Evolutionary conservation across 768 basidiomycete genomes (phyloP).

Genomic region (Cystofilobasidium ferigula): DNA sequence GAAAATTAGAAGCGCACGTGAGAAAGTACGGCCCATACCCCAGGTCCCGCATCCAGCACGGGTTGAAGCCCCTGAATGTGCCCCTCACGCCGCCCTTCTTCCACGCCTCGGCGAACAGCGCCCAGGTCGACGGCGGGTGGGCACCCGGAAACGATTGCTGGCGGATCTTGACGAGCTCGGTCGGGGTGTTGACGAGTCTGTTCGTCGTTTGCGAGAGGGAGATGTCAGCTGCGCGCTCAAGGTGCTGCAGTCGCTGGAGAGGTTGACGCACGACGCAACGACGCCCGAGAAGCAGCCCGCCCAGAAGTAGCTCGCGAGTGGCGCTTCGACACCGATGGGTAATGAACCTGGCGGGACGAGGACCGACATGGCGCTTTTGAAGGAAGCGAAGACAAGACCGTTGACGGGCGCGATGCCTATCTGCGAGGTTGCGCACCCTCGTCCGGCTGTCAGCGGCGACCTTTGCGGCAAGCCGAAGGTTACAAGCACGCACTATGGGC

Average conservation of each 20-base stretch:
- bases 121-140: constrained; percentile 39
- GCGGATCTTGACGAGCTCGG: constrained; percentile 78
- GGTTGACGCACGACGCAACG: constrained; percentile 57
- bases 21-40: constrained; percentile 81
- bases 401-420: constrained; percentile 65
- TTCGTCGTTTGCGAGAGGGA: not conserved
- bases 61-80: constrained; percentile 63
- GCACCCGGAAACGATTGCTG: constrained; percentile 42
- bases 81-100: constrained; percentile 51
- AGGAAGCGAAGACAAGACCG: constrained; percentile 74
- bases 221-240: not conserved
- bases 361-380: constrained; percentile 62
- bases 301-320: constrained; percentile 58
- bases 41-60: constrained; percentile 63
- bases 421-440: constrained; percentile 44
- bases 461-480: not conserved
- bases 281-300: constrained; percentile 74
- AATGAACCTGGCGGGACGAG: constrained; percentile 44
- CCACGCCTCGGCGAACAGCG: constrained; percentile 51
- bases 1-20: constrained; percentile 45
- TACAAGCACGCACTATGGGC: constrained; percentile 52
- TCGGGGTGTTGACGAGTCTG: constrained; percentile 68
- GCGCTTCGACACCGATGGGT: constrained; percentile 45
- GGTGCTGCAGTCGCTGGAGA: constrained; percentile 1
- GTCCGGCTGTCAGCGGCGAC: not conserved